phyloP scores from a whole-genome alignment of 2,329 filamentous ascomycete species.

The Neonectria magnoliae region DNA sequence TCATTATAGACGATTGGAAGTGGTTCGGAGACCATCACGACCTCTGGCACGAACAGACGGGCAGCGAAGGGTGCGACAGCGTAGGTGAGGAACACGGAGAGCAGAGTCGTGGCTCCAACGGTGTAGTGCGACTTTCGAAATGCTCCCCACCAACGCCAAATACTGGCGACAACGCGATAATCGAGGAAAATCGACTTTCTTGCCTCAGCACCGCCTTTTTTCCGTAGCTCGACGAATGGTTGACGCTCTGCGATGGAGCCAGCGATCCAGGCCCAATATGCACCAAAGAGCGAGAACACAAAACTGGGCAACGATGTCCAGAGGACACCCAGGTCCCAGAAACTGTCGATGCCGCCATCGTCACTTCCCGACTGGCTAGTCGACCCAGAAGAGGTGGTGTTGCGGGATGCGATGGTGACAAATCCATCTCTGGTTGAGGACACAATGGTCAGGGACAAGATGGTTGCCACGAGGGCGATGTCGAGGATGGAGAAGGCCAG shows the following conservation, averaged over 20 bases:
- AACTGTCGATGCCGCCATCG: background rate
- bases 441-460: slow-evolving; percentile 14
- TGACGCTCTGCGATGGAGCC: slow-evolving; percentile 26
- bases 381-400: background rate
- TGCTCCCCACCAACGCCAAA: slow-evolving; percentile 27
- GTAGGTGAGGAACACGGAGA: slow-evolving; percentile 23
- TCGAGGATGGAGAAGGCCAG: slow-evolving; percentile 14
- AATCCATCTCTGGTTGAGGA: slow-evolving; percentile 22
- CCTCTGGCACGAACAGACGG: slow-evolving; percentile 24
- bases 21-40: slow-evolving; percentile 1
- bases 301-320: slow-evolving; percentile 26
- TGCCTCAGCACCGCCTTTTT: slow-evolving; percentile 10
- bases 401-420: slow-evolving; percentile 13
- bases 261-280: slow-evolving; percentile 30
- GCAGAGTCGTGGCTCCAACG: slow-evolving; percentile 23
- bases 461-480: slow-evolving; percentile 13
- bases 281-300: slow-evolving; percentile 22
- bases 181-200: slow-evolving; percentile 23
- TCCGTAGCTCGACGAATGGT: slow-evolving; percentile 29
- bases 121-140: slow-evolving; percentile 24
- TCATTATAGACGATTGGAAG: slow-evolving; percentile 16
- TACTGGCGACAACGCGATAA: slow-evolving; percentile 16
- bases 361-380: background rate
- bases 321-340: slow-evolving; percentile 23
- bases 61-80: slow-evolving; percentile 23